Evolutionary conservation across 192 early-diverging fungal genomes (phyloP).

Genomic region (Kickxella alabastrina): DNA sequence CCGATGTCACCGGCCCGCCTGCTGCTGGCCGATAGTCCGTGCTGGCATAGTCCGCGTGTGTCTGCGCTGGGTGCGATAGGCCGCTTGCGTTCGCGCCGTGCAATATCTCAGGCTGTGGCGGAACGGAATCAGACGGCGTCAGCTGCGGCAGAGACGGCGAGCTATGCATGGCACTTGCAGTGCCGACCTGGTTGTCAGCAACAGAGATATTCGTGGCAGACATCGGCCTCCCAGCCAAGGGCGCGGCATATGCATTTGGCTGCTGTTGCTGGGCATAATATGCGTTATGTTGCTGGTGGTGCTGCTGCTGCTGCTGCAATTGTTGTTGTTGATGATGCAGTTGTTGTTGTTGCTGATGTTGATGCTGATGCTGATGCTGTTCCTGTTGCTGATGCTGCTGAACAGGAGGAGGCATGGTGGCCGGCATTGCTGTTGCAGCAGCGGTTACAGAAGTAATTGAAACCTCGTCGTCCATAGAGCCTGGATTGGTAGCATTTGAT

Average conservation of each 20-base stretch:
- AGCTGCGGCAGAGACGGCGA: not conserved
- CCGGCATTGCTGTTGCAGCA: conserved; percentile 30
- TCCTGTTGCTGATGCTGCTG: not conserved
- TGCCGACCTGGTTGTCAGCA: not conserved
- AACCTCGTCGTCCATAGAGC: conserved; percentile 15
- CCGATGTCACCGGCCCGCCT: conserved; percentile 1
- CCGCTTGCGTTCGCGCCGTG: not conserved
- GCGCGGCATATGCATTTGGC: not conserved
- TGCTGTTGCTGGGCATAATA: conserved; percentile 1
- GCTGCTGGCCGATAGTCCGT: conserved; percentile 6
- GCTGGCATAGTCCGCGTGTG: not conserved
- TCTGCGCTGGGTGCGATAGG: not conserved
- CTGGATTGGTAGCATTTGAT: conserved; percentile 7
- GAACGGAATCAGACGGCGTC: not conserved
- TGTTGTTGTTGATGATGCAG: conserved; percentile 8
- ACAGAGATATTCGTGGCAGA: not conserved
- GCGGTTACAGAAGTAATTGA: conserved; percentile 19
- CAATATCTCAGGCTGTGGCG: not conserved
- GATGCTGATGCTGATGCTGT: conserved; percentile 14
- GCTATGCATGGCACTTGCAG: conserved; percentile 4
- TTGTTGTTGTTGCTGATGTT: conserved; percentile 4
- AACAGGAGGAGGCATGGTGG: conserved; percentile 21
- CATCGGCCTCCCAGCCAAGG: not conserved
- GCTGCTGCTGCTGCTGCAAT: conserved; percentile 11
- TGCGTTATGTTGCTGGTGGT: conserved; percentile 10